Base-by-base conservation (phyloP, 106 monocot species). In the Dactylorhiza incarnata region DNA sequence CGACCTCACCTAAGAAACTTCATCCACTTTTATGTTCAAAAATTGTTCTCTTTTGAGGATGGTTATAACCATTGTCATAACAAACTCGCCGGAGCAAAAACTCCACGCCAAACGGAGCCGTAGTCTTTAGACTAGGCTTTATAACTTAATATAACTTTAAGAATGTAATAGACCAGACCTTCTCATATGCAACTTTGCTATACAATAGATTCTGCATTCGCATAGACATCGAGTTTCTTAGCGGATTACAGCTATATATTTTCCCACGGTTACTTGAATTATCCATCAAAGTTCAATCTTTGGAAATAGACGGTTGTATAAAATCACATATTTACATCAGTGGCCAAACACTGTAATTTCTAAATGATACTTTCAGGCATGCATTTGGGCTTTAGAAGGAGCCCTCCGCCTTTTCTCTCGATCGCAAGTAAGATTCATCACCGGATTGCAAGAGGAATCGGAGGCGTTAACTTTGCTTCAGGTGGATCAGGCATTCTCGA, bases 361-460 rank as follows among this genome's bases (percentile, higher is more conserved):
- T 73, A 70, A 9, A 55, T 61, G 26, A 29, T 65, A 72, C 78
- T 44, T 72, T 48, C 86, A 89, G 89, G 83, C 23, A 81, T 51
- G 8, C 78, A 78, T 50, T 78, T 89, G 76, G 89, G 86, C 12
- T 84, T 83, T 49, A 81, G 54, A 79, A 83, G 86, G 80, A 89
- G 89, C 72, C 89, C 89, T 62, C 83, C 82, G 22, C 83, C 89
- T 19, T 89, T 83, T 68, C 86, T 86, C 15, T 83, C 81, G 16
- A 78, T 89, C 66, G 26, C 81, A 75, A 79, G 63, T 22, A 83
- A 73, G 74, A 76, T 78, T 5, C 77, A 55, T 54, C 76, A 76
- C 73, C 44, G 66, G 37, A 75, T 74, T 6, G 56, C 47, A 45
- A 78, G 73, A 73, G 80, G 84, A 85, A 29, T 77, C 25, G 76